Evolutionary conservation across 495 filamentous ascomycete genomes (phyloP), one percentile per base, ranked within the genome.

Genomic region (Tuber umbilicatum): DNA sequence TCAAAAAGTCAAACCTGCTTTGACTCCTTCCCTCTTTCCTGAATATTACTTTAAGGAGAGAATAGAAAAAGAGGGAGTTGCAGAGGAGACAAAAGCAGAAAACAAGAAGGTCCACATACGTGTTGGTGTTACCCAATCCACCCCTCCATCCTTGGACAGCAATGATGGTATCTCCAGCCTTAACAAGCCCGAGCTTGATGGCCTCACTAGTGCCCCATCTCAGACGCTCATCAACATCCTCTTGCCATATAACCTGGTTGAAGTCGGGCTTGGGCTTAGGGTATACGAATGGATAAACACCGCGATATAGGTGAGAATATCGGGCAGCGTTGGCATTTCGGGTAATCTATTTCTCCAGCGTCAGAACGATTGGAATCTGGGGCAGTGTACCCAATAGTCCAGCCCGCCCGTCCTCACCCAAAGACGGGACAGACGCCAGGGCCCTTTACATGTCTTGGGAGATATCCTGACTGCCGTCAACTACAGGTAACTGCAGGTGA

Each of bases 81-180:
- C 35, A 38, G 71, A 41, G 69, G 68, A 70, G 55, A 43, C 72
- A 69, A 70, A 42, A 74, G 69, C 27, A 47, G 75, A 55, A 41
- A 1, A 64, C n/a, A 64, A 55, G 41, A 68, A 35, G 37, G 39
- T 50, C 37, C 73, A 78, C 84, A 83, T 81, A 85, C 79, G 95
- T 98, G 87, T 98, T 99, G 78, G 95, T 99, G 87, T 99, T 94
- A 77, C 95, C 95, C 90, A 94, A 92, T 73, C 95, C 96, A 80
- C 95, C 95, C 83, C 93, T 89, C 95, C 95, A 99, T 84, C 96
- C 95, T 85, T 99, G 95, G 38, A 99, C 94, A 81, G 96, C 97
- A 76, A 98, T 90, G 50, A 98, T 91, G 76, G 89, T 89, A 82
- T 96, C 93, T 73, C 90, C 93, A 84, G 91, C 89, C 81, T 86